Evolutionary conservation across 495 filamentous ascomycete genomes (phyloP), one percentile per base, ranked within the genome.

Genomic region (Aspergillus mulundensis): DNA sequence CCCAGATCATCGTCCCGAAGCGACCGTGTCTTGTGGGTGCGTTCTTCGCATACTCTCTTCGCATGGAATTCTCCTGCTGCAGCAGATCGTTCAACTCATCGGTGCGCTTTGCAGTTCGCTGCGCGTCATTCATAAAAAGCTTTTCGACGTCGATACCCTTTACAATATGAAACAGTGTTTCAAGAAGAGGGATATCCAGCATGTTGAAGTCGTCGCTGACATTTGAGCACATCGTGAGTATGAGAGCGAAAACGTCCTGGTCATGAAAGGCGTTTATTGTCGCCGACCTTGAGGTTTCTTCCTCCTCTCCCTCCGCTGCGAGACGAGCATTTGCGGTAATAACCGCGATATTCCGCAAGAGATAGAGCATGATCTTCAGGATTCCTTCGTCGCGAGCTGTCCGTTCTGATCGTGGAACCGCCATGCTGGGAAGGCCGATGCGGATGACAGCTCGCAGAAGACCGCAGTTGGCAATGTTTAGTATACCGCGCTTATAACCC

Each of bases 1-100:
- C 84, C 94, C 95, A 97, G 18, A 96, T 86, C 87, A 97, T 96
- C 14, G 91, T 95, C 1, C 95, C 95, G 66, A 97, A 99, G 50
- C 95, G 81, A 59, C 91, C 95, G 68, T 99, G 95, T 34, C 95
- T 75, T 7, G 91, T 91, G 2, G 91, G 90, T 6, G 88, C 89
- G 61, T 87, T 86, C 60, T 85, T 87, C 34, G 84, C 83, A 63
- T 95, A 89, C 47, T 85, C 81, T 57, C 86, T 81, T 43, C 88
- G 81, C 82, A 95, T 87, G 7, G 84, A 84, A 2, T 84, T 83
- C 67, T 99, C 95, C 65, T 90, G 87, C 39, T 77, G 81, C 58
- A 96, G 78, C 62, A 96, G 72, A 10, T 76, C 74, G 30, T 79
- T 77, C 6, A 99, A 77, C 68, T 97, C 91, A 52, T 92, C 78